Conservation (phyloP, 371 early-diverging fungal species). For the Lichtheimia corymbifera region DNA sequence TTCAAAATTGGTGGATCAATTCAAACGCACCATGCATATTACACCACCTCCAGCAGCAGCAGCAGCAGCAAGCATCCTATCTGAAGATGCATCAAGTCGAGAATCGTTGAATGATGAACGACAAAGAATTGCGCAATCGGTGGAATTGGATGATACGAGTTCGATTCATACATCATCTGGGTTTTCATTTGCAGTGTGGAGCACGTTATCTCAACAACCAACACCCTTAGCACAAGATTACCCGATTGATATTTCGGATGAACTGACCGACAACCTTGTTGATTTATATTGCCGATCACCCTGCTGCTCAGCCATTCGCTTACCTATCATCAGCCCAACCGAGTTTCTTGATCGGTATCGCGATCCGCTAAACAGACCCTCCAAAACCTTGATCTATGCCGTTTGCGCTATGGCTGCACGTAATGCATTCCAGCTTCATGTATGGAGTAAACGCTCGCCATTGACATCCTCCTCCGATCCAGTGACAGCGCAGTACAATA, state of each 20-base stretch:
- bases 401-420: constrained; percentile 49
- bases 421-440: constrained; percentile 51
- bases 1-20: constrained; percentile 46
- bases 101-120: constrained; percentile 10
- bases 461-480: constrained; percentile 28
- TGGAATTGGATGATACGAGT: constrained; percentile 42
- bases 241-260: constrained; percentile 46
- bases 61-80: neutral
- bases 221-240: constrained; percentile 34
- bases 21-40: constrained; percentile 43
- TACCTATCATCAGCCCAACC: constrained; percentile 38
- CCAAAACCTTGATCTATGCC: constrained; percentile 38
- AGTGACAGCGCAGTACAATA: constrained; percentile 24
- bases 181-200: constrained; percentile 44
- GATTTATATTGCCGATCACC: constrained; percentile 45
- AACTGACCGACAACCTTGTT: constrained; percentile 43
- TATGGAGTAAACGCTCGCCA: constrained; percentile 37
- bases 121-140: constrained; percentile 13
- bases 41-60: constrained; percentile 13
- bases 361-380: constrained; percentile 26
- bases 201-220: constrained; percentile 35
- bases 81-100: neutral
- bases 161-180: constrained; percentile 43
- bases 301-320: constrained; percentile 43
- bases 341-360: constrained; percentile 38